A percentile compares a stretch with the other conserved stretches of the same genome.
Evolutionary conservation across 495 filamentous ascomycete species (phyloP).

Genomic region (Articulospora tetracladia): DNA sequence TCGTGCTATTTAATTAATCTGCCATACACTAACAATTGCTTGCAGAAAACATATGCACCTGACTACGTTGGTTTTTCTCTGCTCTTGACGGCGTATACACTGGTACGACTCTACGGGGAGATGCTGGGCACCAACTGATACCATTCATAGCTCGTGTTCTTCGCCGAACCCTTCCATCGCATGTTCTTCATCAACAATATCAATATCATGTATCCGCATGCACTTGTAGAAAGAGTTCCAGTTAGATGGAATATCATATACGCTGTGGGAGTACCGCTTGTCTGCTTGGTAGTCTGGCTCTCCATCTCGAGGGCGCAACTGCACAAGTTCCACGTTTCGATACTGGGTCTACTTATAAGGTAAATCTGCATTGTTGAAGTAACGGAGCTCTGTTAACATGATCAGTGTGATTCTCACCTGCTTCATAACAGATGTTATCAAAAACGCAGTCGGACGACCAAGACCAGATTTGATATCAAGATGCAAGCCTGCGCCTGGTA

Average conservation of each 20-base stretch:
- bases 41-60: conserved; percentile 72
- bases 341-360: conserved; percentile 75
- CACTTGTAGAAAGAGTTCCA: conserved; percentile 78
- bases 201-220: conserved; percentile 81
- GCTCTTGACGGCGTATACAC: conserved; percentile 60
- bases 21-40: neutral
- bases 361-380: neutral
- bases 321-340: conserved; percentile 83
- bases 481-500: conserved; percentile 69
- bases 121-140: neutral
- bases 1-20: neutral
- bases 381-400: neutral
- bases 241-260: conserved; percentile 71
- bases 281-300: conserved; percentile 62
- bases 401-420: conserved; percentile 56
- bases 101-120: conserved; percentile 42
- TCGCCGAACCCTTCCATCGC: conserved; percentile 84
- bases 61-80: conserved; percentile 80
- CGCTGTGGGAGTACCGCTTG: conserved; percentile 65
- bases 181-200: conserved; percentile 79
- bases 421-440: conserved; percentile 86
- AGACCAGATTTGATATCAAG: conserved; percentile 85
- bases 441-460: conserved; percentile 87
- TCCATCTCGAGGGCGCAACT: conserved; percentile 50
- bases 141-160: conserved; percentile 54